Evolutionary conservation across 2,329 filamentous ascomycete species (phyloP).

Genomic region (Neonectria neomacrospora): DNA sequence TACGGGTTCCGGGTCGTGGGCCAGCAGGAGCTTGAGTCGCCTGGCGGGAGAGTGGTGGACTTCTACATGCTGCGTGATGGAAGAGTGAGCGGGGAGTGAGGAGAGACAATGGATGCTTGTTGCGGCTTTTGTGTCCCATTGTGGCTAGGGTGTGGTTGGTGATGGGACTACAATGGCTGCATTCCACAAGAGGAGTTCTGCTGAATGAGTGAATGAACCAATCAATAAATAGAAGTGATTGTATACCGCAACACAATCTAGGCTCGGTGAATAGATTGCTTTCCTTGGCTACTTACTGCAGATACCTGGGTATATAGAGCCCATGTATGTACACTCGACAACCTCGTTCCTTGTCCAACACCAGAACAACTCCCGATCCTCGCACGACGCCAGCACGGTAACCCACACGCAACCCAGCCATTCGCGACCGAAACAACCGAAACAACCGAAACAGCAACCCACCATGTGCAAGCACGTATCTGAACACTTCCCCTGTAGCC

Average conservation of each 20-base stretch:
- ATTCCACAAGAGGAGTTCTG: not conserved
- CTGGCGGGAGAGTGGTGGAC: conserved; percentile 48
- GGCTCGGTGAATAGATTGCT: not conserved
- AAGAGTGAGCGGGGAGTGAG: conserved; percentile 21
- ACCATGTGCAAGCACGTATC: conserved; percentile 39
- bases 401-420: not conserved
- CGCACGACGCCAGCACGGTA: not conserved
- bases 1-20: conserved; percentile 58
- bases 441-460: not conserved
- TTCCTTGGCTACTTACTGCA: not conserved
- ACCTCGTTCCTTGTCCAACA: not conserved
- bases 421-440: not conserved
- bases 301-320: not conserved
- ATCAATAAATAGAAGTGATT: not conserved
- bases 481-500: conserved; percentile 31
- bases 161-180: not conserved
- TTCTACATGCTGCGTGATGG: conserved; percentile 51
- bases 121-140: not conserved
- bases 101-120: not conserved
- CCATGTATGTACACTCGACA: not conserved
- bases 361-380: not conserved
- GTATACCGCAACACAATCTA: not conserved
- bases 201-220: not conserved
- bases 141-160: not conserved
- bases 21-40: conserved; percentile 47